Base-by-base conservation (phyloP, 2,329 filamentous ascomycete species). In the Sporothrix protearum region DNA sequence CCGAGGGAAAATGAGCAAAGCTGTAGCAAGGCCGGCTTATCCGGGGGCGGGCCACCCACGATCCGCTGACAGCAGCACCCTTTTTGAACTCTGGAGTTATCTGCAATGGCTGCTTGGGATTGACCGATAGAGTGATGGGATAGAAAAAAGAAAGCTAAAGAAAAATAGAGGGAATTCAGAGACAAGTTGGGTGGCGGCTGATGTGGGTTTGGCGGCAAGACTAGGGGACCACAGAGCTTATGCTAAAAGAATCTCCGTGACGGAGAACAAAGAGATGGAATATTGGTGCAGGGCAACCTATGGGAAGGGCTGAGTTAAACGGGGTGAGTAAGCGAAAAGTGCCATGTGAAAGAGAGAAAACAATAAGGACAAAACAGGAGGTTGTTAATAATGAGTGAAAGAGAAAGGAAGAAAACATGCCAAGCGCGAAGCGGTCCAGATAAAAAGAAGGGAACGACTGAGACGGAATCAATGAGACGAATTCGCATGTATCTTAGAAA, bases 221-320 rank as follows among this genome's bases (percentile, higher is more conserved):
- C 30, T 45, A 25, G 19, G 64, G 30, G 45, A 55, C 66, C 63
- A 49, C 61, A 45, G 22, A 64, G 39, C 61, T 45, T 39, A 28
- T 45, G 63, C 63, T 66, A 47, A 55, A 55, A 36, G 64, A 53
- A 28, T 39, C 47, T 53, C 66, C 30, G 14, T 49, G 64, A 53
- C 39, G 36, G 49, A 33, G 45, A 42, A 67, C 64, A 67, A 67
- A 67, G 64, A 67, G 45, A 67, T 67, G 63, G 63, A 28, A 47
- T 14, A 28, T 51, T 51, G 64, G 28, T 36, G 36, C 36, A 45
- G 22, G 12, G 14, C 36, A 45, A 51, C 10, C 10, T 28, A 9
- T 33, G 68, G 14, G 36, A 25, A 30, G 39, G 39, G 36, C 67
- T 45, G 49, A 51, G 64, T 33, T 67, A 22, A 22, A 67, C 42